Percentiles rank a stretch among this genome's conserved stretches.
Conservation (phyloP, 2,329 filamentous ascomycete genomes). For the Leptodontidium sp. region DNA sequence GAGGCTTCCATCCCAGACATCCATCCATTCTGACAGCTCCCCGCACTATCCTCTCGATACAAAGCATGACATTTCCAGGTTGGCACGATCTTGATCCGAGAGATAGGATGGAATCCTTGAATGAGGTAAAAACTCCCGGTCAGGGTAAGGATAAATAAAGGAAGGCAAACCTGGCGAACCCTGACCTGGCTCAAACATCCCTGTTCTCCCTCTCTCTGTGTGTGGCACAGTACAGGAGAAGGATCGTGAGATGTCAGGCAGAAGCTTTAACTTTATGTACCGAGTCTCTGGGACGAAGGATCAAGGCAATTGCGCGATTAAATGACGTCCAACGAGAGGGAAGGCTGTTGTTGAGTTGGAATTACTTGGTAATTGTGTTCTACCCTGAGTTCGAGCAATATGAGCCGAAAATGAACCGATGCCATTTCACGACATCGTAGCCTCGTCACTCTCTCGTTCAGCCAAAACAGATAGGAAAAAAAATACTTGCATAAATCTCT, state of each 20-base stretch:
- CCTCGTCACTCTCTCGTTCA: too few relatives aligned
- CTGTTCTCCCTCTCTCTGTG: neutral
- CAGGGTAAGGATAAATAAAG: neutral
- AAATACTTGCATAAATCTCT: too few relatives aligned
- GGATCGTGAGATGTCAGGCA: neutral
- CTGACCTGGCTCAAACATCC: neutral
- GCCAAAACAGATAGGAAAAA: too few relatives aligned
- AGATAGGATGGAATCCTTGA: neutral
- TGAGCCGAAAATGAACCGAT: too few relatives aligned
- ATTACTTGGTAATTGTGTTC: too few relatives aligned
- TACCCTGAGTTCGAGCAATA: too few relatives aligned
- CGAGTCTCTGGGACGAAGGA: neutral
- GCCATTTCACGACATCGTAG: too few relatives aligned
- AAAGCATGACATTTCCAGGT: neutral
- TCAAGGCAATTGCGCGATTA: constrained; percentile 4
- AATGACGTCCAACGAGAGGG: constrained; percentile 1
- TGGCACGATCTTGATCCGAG: constrained; percentile 10
- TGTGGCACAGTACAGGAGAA: neutral
- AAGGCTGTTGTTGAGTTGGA: neutral
- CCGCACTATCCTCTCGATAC: constrained; percentile 1
- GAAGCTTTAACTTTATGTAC: constrained; percentile 7
- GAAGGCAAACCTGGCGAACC: too few relatives aligned
- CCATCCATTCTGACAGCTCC: constrained; percentile 16
- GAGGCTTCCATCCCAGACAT: neutral
- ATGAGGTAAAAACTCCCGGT: neutral